Conservation (phyloP, 2,329 filamentous ascomycete genomes). For the Emergomyces orientalis region DNA sequence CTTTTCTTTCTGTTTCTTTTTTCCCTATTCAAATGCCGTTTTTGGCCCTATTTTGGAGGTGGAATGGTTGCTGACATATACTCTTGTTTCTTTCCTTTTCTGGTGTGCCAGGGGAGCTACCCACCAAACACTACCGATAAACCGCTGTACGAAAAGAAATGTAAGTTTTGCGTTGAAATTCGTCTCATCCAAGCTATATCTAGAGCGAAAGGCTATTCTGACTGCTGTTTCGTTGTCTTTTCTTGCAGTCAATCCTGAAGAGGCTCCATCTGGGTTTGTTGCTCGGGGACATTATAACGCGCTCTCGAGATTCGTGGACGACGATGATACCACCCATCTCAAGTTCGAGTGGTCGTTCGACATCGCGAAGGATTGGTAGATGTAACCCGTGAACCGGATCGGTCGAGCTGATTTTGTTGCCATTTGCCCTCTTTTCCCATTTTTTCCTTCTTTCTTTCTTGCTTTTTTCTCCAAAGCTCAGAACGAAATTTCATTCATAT, state of each 20-base stretch:
- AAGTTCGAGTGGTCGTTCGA: conserved; percentile 95
- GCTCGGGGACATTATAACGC: conserved; percentile 85
- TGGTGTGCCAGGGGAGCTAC: conserved; percentile 63
- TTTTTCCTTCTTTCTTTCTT: conserved; percentile 1
- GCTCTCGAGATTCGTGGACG: conserved; percentile 82
- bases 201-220: neutral
- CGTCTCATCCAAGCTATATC: conserved; percentile 4
- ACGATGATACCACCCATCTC: conserved; percentile 84
- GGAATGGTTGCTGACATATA: neutral
- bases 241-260: conserved; percentile 71
- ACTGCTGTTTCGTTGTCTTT: neutral
- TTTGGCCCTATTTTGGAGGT: neutral
- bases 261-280: conserved; percentile 84
- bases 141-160: conserved; percentile 79
- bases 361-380: conserved; percentile 85
- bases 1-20: neutral
- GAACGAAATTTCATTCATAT: conserved; percentile 8
- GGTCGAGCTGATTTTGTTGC: neutral
- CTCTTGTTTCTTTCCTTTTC: neutral
- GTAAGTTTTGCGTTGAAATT: conserved; percentile 46
- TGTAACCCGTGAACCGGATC: neutral
- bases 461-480: neutral
- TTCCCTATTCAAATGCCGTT: neutral
- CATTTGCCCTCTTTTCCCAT: neutral
- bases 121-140: conserved; percentile 86